Conservation (phyloP, 208 protist species). For the Leishmania amazonensis region DNA sequence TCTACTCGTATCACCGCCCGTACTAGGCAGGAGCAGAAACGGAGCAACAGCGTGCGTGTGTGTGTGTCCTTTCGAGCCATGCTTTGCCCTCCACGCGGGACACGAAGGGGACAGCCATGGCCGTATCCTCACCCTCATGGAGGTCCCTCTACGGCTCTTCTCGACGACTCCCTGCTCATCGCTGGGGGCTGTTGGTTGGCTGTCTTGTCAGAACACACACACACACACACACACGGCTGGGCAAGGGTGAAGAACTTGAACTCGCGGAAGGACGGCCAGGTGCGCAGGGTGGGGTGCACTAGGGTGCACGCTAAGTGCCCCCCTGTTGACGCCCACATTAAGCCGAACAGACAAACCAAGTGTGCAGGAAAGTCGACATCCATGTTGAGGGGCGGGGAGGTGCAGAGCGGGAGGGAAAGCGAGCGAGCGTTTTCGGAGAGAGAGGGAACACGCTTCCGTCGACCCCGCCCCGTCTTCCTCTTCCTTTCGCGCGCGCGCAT, state of each 20-base stretch:
- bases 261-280: background rate
- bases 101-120: background rate
- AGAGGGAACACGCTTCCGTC: background rate
- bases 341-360: background rate
- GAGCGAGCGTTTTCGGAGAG: background rate
- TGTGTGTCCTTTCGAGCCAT: background rate
- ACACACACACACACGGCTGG: background rate
- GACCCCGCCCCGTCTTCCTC: background rate
- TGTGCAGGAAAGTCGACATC: background rate
- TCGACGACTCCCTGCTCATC: background rate
- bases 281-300: background rate
- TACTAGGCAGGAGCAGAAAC: conserved; percentile 41
- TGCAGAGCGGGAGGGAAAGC: background rate
- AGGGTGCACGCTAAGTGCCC: background rate
- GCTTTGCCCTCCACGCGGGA: background rate
- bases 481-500: background rate
- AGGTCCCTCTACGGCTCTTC: background rate
- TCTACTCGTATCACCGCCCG: conserved; percentile 89
- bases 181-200: background rate
- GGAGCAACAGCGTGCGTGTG: background rate
- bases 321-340: background rate
- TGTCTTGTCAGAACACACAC: background rate
- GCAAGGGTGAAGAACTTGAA: background rate
- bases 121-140: background rate
- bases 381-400: background rate